Evolutionary conservation across 2,329 filamentous ascomycete genomes (phyloP).

Genomic region (Cladorrhinum sp.): DNA sequence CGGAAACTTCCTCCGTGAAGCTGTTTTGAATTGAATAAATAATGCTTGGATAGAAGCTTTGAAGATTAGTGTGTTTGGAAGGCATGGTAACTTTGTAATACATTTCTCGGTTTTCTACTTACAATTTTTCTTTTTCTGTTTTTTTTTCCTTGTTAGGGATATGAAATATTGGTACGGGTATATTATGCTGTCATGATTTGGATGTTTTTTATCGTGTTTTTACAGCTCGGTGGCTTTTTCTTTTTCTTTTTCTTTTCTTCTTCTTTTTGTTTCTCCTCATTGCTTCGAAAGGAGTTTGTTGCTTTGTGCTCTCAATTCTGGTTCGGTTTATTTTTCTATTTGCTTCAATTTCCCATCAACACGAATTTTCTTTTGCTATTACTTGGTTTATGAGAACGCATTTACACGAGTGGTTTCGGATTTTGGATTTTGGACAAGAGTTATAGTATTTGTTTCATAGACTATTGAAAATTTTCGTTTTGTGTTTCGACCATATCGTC

Average conservation of each 20-base stretch:
- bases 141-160: neutral
- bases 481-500: no score
- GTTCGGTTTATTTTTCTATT: no score
- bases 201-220: neutral
- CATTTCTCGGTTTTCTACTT: neutral
- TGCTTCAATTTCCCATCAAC: no score
- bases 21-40: constrained; percentile 24
- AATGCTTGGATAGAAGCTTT: neutral
- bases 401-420: no score
- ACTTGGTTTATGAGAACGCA: no score
- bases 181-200: neutral
- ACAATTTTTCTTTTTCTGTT: neutral
- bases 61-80: neutral
- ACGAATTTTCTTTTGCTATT: no score
- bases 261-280: neutral
- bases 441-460: no score
- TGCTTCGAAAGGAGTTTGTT: no score
- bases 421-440: no score
- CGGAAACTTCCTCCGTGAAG: constrained; percentile 35
- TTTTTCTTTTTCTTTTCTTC: neutral
- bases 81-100: neutral
- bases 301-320: no score
- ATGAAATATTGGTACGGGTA: neutral
- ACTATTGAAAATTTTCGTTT: no score
- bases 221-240: neutral